phyloP scores from a whole-genome alignment of 2,329 filamentous ascomycete genomes.

The Colletotrichum somersetense region DNA sequence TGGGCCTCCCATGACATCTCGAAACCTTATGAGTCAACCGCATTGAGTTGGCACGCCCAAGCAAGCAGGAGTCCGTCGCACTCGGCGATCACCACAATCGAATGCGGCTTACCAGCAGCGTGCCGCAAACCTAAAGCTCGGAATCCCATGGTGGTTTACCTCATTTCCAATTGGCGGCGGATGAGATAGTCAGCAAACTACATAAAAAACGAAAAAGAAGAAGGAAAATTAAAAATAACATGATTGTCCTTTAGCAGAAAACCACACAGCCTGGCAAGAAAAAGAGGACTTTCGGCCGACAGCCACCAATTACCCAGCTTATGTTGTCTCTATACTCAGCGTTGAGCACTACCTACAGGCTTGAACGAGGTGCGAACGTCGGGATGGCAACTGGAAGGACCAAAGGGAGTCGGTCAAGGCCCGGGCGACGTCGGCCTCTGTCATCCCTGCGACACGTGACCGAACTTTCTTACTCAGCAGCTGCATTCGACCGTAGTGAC shows the following conservation, averaged over 20 bases:
- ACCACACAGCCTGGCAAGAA: no score
- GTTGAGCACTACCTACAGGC: no score
- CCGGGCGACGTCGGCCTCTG: slow-evolving; percentile 6
- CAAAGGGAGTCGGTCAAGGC: background rate
- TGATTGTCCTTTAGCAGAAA: background rate
- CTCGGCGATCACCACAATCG: no score
- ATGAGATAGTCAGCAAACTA: slow-evolving; percentile 3
- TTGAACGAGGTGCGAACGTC: no score
- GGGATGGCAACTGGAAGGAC: no score
- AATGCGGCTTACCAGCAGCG: background rate
- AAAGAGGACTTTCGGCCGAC: no score
- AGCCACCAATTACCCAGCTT: background rate
- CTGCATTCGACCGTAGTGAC: background rate
- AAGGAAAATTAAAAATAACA: no score
- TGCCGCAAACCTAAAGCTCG: background rate
- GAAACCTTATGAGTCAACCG: background rate
- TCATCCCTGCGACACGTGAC: slow-evolving; percentile 27
- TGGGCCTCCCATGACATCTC: background rate
- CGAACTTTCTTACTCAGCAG: background rate
- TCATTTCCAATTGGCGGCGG: background rate
- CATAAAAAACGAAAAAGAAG: background rate
- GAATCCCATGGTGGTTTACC: background rate
- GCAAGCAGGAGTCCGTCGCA: no score
- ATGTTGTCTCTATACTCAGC: background rate
- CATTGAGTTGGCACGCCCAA: background rate